phyloP scores from a whole-genome alignment of 768 basidiomycete genomes.

The Phallus indusiatus region DNA sequence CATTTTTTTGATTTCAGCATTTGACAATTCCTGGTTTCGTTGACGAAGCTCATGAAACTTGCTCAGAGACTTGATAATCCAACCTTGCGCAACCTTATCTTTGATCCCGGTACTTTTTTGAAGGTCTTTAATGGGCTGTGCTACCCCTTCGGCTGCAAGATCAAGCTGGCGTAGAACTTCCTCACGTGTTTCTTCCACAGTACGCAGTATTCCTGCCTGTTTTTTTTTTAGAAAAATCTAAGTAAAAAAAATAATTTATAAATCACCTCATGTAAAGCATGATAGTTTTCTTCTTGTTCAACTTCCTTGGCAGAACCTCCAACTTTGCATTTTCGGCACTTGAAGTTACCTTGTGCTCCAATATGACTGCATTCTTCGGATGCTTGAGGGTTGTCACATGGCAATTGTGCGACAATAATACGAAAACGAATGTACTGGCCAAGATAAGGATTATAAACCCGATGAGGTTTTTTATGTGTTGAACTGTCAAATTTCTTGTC shows the following conservation, averaged over 20 bases:
- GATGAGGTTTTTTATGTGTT: too few relatives aligned
- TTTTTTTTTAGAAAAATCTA: too few relatives aligned
- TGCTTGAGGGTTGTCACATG: slow-evolving; percentile 17
- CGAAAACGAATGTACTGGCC: slow-evolving; percentile 6
- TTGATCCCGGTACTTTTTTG: slow-evolving; percentile 31
- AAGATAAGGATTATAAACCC: slow-evolving; percentile 6
- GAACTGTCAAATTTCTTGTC: slow-evolving; percentile 9
- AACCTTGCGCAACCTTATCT: slow-evolving; percentile 17
- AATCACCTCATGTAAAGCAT: neutral
- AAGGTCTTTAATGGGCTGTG: slow-evolving; percentile 13
- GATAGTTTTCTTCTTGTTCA: slow-evolving; percentile 11
- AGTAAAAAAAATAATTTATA: neutral
- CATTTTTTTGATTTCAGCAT: slow-evolving; percentile 1
- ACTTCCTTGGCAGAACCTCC: slow-evolving; percentile 11
- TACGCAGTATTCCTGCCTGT: neutral
- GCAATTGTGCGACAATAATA: slow-evolving; percentile 3
- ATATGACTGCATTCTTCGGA: slow-evolving; percentile 14
- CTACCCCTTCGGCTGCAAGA: too few relatives aligned
- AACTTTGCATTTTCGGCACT: slow-evolving; percentile 10
- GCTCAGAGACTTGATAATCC: too few relatives aligned
- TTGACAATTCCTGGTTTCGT: slow-evolving; percentile 8
- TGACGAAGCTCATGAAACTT: slow-evolving; percentile 10
- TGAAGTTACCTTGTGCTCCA: slow-evolving; percentile 8
- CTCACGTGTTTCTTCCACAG: neutral
- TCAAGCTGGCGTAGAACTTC: neutral